Base-by-base conservation (phyloP, 2,329 filamentous ascomycete genomes). In the Teratosphaeria destructans region DNA sequence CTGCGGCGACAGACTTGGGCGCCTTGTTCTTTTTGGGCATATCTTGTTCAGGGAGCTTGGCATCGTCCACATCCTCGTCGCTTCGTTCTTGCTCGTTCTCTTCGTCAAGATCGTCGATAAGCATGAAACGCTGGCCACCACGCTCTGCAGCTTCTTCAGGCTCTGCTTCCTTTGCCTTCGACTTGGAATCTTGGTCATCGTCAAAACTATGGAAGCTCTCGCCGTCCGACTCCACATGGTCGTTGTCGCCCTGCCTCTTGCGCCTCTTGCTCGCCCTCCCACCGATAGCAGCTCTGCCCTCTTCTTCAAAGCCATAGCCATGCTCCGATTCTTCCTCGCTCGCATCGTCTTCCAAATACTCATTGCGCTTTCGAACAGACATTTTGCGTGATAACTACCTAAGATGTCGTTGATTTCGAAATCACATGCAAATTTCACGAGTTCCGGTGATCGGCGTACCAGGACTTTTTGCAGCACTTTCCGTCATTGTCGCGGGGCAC, bases 321-420 rank as follows among this genome's bases (percentile, higher is more conserved):
- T 70, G 68, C 0, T 76, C 75, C 2, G 74, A 70, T 8, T 77
- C 77, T 10, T 71, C 73, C 2, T 76, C 78, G 47, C 75, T 75
- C 32, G 75, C 74, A 27, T 74, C 74, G 23, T 72, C 73, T n/a
- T 79, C 77, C 59, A 92, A 81, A 67, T 87, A 92, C 57, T 88
- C 82, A 72, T 90, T 90, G 65, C 82, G 82, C 70, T 87, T 90
- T 69, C 86, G 82, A 49, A 83, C 78, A 1, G 85, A 74, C 87
- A 91, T 90, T 55, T 32, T 64, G 11, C n/a, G 6, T 16, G 7
- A 14, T 11, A 19, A 8, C 3, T 32, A 16, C 16, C 23, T 23
- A 23, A 23, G 14, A n/a, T 5, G 23, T 55, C 5, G 43, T n/a
- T 23, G n/a, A 23, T 10, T 6, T 23, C 43, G 10, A 7, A 49